These are phyloP conservation scores for Geotrichum fermentans DNA, from an alignment of 1,139 yeast species.

Conservation along the genomic window DNA sequence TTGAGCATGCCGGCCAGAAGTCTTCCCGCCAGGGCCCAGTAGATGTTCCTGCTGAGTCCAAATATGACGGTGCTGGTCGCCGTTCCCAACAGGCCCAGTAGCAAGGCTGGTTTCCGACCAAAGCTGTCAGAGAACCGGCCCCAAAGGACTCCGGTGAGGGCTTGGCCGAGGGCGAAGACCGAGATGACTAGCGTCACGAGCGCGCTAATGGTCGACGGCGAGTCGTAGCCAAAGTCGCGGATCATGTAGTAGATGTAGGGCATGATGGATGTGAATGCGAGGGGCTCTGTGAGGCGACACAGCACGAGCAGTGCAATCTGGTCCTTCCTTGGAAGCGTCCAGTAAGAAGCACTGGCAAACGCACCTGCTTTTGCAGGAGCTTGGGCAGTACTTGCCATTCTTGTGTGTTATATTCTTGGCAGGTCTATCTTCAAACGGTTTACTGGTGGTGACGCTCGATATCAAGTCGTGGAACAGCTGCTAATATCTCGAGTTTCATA, in stretches of 20 bases:
- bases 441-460: too few species aligned
- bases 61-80: constrained; percentile 45
- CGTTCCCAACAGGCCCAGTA: constrained; percentile 51
- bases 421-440: too few species aligned
- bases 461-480: too few species aligned
- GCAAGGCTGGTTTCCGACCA: constrained; percentile 52
- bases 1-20: constrained; percentile 51
- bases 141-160: constrained; percentile 54
- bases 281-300: constrained; percentile 52
- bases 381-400: too few species aligned
- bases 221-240: constrained; percentile 49
- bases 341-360: constrained; percentile 29
- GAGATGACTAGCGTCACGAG: constrained; percentile 47
- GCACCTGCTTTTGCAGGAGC: too few species aligned
- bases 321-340: constrained; percentile 30
- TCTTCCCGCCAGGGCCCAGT: constrained; percentile 50
- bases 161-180: constrained; percentile 52
- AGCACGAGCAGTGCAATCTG: constrained; percentile 30
- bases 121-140: constrained; percentile 49
- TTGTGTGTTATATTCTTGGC: too few species aligned
- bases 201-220: constrained; percentile 48
- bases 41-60: constrained; percentile 50
- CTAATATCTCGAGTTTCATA: too few species aligned
- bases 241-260: constrained; percentile 63
- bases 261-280: constrained; percentile 56